phyloP scores from a whole-genome alignment of 1,284 basidiomycete genomes.

The Tranzscheliella williamsii region DNA sequence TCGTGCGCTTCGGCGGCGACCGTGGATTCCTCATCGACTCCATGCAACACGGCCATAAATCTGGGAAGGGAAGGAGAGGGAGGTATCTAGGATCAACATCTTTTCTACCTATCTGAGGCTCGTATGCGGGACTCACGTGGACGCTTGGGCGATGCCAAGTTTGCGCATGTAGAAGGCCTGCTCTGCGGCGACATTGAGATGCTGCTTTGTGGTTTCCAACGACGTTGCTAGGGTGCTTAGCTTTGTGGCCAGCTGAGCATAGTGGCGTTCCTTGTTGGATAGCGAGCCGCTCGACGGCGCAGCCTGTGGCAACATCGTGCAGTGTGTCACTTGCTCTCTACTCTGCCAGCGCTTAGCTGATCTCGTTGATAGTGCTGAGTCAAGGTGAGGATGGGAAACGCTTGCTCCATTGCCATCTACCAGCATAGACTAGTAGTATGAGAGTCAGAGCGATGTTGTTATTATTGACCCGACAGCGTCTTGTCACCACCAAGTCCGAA shows the following conservation, averaged over 20 bases:
- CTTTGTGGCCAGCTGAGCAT: conserved; percentile 32
- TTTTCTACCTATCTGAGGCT: background rate
- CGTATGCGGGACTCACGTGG: conserved; percentile 17
- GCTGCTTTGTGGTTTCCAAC: conserved; percentile 30
- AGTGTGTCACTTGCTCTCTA: too few relatives aligned
- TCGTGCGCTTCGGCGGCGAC: conserved; percentile 7
- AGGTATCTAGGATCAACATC: too few relatives aligned
- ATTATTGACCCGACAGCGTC: too few relatives aligned
- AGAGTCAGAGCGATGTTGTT: too few relatives aligned
- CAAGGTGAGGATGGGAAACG: too few relatives aligned
- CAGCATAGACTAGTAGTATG: too few relatives aligned
- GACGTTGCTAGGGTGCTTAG: conserved; percentile 24
- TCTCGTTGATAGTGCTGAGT: too few relatives aligned
- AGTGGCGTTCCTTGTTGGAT: conserved; percentile 34
- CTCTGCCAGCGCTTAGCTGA: too few relatives aligned
- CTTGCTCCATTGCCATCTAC: too few relatives aligned
- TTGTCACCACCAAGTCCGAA: too few relatives aligned
- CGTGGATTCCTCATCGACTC: conserved; percentile 25
- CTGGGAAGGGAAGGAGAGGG: conserved; percentile 3
- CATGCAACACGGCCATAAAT: conserved; percentile 33
- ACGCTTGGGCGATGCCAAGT: conserved; percentile 37
- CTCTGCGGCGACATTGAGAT: conserved; percentile 28
- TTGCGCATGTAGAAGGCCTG: conserved; percentile 43
- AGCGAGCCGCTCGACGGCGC: conserved; percentile 8
- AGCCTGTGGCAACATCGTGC: conserved; percentile 16